Conservation (phyloP, 1,284 basidiomycete genomes). For the Polyporus tsugae region DNA sequence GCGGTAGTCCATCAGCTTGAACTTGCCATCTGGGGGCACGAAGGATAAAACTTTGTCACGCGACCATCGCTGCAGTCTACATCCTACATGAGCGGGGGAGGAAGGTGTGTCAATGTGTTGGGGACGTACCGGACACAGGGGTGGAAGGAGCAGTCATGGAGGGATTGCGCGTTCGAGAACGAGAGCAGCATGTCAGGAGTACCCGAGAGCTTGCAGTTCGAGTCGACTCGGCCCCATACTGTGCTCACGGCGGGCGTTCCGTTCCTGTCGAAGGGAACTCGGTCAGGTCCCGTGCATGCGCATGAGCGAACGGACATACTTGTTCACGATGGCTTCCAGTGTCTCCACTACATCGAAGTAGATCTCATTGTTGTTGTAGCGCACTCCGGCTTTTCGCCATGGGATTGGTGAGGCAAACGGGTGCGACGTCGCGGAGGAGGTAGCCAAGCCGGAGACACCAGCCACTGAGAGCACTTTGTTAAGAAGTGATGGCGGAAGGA, state of each 20-base stretch:
- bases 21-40: conserved; percentile 93
- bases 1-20: conserved; percentile 88
- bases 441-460: conserved; percentile 55
- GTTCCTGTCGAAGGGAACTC: conserved; percentile 54
- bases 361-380: conserved; percentile 92
- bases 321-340: conserved; percentile 85
- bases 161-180: conserved; percentile 79
- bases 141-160: conserved; percentile 89
- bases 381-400: conserved; percentile 89
- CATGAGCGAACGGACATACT: conserved; percentile 52
- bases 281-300: neutral
- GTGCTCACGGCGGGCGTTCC: conserved; percentile 78
- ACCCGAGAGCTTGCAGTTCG: conserved; percentile 85
- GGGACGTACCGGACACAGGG: conserved; percentile 83
- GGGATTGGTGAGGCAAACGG: conserved; percentile 94
- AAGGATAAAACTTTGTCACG: conserved; percentile 87
- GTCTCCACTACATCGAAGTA: conserved; percentile 93
- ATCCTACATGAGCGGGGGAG: neutral
- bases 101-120: neutral
- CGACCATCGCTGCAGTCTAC: conserved; percentile 82
- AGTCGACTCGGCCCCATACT: conserved; percentile 84
- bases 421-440: conserved; percentile 52
- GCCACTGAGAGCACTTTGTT: conserved; percentile 73
- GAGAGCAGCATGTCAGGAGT: conserved; percentile 88
- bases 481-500: conserved; percentile 86